Evolutionary conservation across 805 yeast genomes (phyloP).

Genomic region (Hyphopichia homilentoma): DNA sequence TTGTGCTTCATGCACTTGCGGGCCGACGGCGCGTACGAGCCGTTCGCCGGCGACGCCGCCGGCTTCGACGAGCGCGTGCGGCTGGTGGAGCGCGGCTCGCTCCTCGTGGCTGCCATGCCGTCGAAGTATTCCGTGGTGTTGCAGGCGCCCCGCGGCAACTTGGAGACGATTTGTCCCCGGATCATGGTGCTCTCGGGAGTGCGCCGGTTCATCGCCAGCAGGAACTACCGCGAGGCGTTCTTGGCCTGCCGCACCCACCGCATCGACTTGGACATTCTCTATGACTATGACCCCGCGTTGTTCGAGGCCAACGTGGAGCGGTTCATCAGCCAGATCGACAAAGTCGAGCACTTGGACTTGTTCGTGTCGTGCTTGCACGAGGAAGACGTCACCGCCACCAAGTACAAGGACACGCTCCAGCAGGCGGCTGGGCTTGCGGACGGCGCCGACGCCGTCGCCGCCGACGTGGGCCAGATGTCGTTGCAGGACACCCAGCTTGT

Average conservation of each 20-base stretch:
- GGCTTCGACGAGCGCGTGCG: conserved; percentile 77
- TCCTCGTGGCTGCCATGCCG: conserved; percentile 79
- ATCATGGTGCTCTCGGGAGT: conserved; percentile 86
- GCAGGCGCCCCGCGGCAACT: conserved; percentile 94
- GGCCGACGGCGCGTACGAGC: conserved; percentile 26
- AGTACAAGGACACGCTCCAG: conserved; percentile 69
- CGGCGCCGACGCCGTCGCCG: conserved; percentile 11
- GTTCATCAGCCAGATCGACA: conserved; percentile 67
- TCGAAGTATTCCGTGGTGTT: conserved; percentile 76
- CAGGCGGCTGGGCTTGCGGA: no score
- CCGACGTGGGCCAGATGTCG: conserved; percentile 1
- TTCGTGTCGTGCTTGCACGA: conserved; percentile 83
- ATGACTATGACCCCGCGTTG: conserved; percentile 77
- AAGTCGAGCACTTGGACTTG: conserved; percentile 75
- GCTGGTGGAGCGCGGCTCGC: conserved; percentile 86
- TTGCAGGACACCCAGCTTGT: conserved; percentile 14
- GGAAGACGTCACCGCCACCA: conserved; percentile 79
- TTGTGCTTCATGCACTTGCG: conserved; percentile 76
- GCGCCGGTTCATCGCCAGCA: conserved; percentile 58
- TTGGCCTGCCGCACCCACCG: conserved; percentile 84
- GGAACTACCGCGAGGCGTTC: conserved; percentile 70
- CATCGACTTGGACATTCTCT: conserved; percentile 82
- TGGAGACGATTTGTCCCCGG: conserved; percentile 92
- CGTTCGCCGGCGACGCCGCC: conserved; percentile 26
- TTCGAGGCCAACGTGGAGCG: conserved; percentile 61